A percentile compares a stretch with the other conserved stretches of the same genome.
These are phyloP conservation scores for Vanderwaltozyma yarrowii DNA, from an alignment of 805 yeast genomes.

Conservation along the genomic window DNA sequence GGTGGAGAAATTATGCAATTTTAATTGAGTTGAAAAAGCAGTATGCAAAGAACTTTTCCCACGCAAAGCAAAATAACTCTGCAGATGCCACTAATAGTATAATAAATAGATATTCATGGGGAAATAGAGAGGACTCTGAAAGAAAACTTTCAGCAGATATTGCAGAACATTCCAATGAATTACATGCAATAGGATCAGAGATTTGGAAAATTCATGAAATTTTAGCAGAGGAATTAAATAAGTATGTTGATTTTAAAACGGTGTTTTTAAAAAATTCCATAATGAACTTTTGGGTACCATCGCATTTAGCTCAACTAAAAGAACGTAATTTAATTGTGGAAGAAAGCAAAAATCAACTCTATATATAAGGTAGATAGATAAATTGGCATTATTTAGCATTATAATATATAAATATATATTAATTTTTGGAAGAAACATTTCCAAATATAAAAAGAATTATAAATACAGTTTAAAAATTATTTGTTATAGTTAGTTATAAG, in stretches of 20 bases:
- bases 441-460: too few species aligned
- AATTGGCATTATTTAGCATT: too few species aligned
- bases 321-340: background rate
- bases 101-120: slow-evolving; percentile 9
- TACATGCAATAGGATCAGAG: slow-evolving; percentile 36
- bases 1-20: slow-evolving; percentile 40
- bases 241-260: slow-evolving; percentile 43
- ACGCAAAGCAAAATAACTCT: slow-evolving; percentile 1
- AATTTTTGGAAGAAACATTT: too few species aligned
- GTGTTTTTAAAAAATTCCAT: slow-evolving; percentile 24
- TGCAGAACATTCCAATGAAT: slow-evolving; percentile 32
- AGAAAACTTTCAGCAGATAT: slow-evolving; percentile 32
- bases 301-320: background rate
- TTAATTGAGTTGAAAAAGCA: slow-evolving; percentile 28
- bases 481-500: too few species aligned
- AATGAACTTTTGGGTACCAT: slow-evolving; percentile 5
- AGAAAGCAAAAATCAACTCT: too few species aligned
- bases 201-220: slow-evolving; percentile 48
- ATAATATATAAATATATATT: too few species aligned
- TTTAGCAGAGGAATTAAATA: slow-evolving; percentile 53
- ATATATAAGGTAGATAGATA: too few species aligned
- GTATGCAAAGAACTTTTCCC: slow-evolving; percentile 21
- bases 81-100: background rate
- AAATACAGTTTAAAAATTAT: too few species aligned
- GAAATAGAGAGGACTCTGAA: slow-evolving; percentile 39